Conservation (phyloP, 768 basidiomycete species). For the Russula foetens region DNA sequence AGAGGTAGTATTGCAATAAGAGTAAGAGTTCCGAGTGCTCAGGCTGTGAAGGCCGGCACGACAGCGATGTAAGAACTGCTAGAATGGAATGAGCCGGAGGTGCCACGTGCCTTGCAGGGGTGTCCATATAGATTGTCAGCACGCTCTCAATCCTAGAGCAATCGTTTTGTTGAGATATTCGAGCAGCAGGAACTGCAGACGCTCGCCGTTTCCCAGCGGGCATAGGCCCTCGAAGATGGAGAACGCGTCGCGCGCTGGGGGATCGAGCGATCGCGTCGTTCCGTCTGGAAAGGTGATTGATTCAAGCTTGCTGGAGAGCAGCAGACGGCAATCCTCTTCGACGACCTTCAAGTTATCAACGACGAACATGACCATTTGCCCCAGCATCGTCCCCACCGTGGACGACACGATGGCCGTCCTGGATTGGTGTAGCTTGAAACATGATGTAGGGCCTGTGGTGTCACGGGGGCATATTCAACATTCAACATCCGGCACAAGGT, state of each 20-base stretch:
- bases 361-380: slow-evolving; percentile 96
- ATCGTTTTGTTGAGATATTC: slow-evolving; percentile 86
- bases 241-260: slow-evolving; percentile 78
- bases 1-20: slow-evolving; percentile 84
- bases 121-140: slow-evolving; percentile 81
- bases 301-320: slow-evolving; percentile 27
- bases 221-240: slow-evolving; percentile 91
- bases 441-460: slow-evolving; percentile 76
- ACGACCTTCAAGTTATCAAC: slow-evolving; percentile 95
- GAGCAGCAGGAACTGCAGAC: slow-evolving; percentile 56
- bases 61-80: neutral
- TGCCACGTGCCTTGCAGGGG: slow-evolving; percentile 58
- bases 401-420: slow-evolving; percentile 94
- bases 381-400: slow-evolving; percentile 91
- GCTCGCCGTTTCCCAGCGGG: slow-evolving; percentile 70
- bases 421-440: slow-evolving; percentile 93
- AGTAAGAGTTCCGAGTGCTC: slow-evolving; percentile 74
- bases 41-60: slow-evolving; percentile 46
- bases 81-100: neutral
- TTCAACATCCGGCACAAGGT: too few species aligned
- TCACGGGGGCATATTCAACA: too few species aligned
- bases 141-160: slow-evolving; percentile 96
- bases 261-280: slow-evolving; percentile 49
- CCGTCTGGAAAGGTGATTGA: slow-evolving; percentile 62
- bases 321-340: slow-evolving; percentile 51